These are phyloP conservation scores for Tetradesmus lagerheimii DNA, from an alignment of 139 green algal genomes.

Conservation along the genomic window DNA sequence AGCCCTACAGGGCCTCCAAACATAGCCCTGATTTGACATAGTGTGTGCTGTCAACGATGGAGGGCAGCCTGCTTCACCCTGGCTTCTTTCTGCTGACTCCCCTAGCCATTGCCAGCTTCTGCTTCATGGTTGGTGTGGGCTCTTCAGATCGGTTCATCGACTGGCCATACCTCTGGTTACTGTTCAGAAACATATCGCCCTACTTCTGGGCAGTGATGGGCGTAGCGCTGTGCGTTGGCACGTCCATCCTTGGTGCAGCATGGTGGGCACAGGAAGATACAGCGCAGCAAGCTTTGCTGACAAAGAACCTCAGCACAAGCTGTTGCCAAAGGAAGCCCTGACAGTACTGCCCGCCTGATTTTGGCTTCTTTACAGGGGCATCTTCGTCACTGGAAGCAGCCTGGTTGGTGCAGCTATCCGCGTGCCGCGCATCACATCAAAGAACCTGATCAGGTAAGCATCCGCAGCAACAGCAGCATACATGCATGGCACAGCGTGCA, in stretches of 20 bases:
- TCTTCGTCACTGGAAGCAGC: conserved; percentile 98
- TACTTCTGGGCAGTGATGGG: conserved; percentile 94
- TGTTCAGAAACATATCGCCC: conserved; percentile 92
- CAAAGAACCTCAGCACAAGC: neutral
- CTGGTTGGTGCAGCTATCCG: conserved; percentile 95
- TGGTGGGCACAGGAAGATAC: conserved; percentile 74
- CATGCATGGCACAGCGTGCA: neutral
- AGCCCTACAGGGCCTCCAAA: neutral
- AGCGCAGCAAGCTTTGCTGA: neutral
- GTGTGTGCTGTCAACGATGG: neutral
- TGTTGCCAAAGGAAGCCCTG: neutral
- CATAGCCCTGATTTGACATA: neutral
- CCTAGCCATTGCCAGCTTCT: conserved; percentile 54
- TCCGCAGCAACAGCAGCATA: neutral
- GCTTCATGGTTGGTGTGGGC: conserved; percentile 60
- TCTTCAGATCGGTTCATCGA: conserved; percentile 76
- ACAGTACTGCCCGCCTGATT: neutral
- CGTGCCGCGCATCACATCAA: conserved; percentile 96
- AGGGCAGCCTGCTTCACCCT: conserved; percentile 3
- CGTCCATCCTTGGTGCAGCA: conserved; percentile 95
- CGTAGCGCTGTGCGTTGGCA: conserved; percentile 89
- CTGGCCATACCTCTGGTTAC: conserved; percentile 82
- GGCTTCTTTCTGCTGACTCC: conserved; percentile 49
- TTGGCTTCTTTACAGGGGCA: conserved; percentile 85
- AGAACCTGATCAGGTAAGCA: conserved; percentile 98